These are phyloP conservation scores for Dioscorea zingiberensis DNA, from an alignment of 106 monocot genomes.

Conservation along the genomic window DNA sequence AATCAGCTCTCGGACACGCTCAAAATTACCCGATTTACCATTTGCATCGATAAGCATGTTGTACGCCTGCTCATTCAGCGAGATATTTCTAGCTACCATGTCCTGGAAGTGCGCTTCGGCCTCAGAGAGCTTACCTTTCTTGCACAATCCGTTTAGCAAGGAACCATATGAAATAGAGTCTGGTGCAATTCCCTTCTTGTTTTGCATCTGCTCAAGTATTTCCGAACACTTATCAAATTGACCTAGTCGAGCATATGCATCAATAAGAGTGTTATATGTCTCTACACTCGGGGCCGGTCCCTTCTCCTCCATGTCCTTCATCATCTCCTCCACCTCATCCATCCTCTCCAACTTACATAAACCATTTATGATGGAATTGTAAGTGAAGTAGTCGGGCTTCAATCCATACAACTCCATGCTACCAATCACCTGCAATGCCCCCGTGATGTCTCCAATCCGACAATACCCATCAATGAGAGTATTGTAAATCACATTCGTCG, in stretches of 20 bases:
- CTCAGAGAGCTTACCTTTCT: constrained; percentile 29
- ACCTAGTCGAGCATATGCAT: constrained; percentile 33
- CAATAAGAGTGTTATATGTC: constrained; percentile 59
- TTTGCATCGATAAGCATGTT: constrained; percentile 51
- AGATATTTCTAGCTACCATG: constrained; percentile 28
- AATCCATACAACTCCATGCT: constrained; percentile 45
- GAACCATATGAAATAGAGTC: constrained; percentile 49
- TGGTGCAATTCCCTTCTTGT: constrained; percentile 17
- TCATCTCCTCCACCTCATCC: constrained; percentile 37
- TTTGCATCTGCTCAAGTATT: constrained; percentile 33
- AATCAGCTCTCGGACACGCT: constrained; percentile 16
- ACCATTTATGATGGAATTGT: constrained; percentile 70
- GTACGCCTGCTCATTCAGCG: constrained; percentile 36
- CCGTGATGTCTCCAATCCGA: constrained; percentile 28
- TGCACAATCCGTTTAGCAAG: constrained; percentile 56
- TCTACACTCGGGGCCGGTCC: constrained; percentile 33
- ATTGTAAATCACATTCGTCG: constrained; percentile 56
- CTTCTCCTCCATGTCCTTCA: constrained; percentile 36
- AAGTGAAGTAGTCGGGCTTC: constrained; percentile 42
- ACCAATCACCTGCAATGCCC: constrained; percentile 24
- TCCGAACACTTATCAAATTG: constrained; percentile 33
- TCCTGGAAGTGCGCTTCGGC: constrained; percentile 35
- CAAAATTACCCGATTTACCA: constrained; percentile 12
- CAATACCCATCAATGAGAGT: constrained; percentile 63
- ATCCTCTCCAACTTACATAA: constrained; percentile 51